Percentiles rank a stretch among this genome's conserved stretches.
Evolutionary conservation across 495 filamentous ascomycete species (phyloP).

Genomic region (Neurospora sp.): DNA sequence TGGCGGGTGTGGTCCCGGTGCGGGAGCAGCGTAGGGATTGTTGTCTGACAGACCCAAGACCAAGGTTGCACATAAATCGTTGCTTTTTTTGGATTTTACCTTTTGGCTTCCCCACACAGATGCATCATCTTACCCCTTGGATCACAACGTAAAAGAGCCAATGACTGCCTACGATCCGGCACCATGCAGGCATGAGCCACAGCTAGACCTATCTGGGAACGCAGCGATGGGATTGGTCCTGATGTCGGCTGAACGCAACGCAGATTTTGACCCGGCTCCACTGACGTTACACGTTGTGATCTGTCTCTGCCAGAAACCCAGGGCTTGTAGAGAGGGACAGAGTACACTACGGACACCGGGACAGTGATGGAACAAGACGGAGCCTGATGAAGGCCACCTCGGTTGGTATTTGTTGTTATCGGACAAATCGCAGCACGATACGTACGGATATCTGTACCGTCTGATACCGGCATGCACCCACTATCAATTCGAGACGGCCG

Average conservation of each 20-base stretch:
- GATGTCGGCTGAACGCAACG: neutral
- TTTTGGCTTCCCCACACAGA: slow-evolving; percentile 17
- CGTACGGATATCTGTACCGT: neutral
- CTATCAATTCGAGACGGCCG: neutral
- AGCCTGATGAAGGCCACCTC: neutral
- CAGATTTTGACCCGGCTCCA: neutral
- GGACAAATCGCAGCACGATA: neutral
- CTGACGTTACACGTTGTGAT: neutral
- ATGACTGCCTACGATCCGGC: slow-evolving; percentile 2
- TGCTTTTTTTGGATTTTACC: slow-evolving; percentile 29
- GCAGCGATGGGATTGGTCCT: neutral
- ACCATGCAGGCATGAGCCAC: slow-evolving; percentile 17
- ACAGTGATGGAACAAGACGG: neutral
- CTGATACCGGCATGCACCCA: neutral
- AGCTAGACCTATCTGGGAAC: slow-evolving; percentile 12
- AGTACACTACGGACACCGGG: neutral
- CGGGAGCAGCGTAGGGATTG: neutral
- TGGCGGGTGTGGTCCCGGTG: neutral
- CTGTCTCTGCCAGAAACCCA: neutral
- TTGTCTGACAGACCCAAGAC: slow-evolving; percentile 7
- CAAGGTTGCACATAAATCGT: slow-evolving; percentile 17
- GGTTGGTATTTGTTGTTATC: neutral
- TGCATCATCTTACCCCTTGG: neutral
- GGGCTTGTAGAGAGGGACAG: neutral
- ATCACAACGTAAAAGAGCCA: slow-evolving; percentile 17